phyloP scores from a whole-genome alignment of 1,139 yeast species.

The Pneumocystis canis region DNA sequence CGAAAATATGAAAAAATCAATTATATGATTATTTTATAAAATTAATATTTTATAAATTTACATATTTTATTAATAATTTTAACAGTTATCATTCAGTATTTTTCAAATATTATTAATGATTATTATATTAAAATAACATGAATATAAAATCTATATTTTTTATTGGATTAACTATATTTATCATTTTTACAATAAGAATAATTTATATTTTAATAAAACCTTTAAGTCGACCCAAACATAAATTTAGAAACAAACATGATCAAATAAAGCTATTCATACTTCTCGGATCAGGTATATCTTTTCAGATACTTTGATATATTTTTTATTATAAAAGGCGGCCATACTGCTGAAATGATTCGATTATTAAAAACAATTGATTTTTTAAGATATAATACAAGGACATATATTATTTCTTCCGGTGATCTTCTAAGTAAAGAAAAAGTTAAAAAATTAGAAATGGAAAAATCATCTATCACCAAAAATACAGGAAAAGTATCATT shows the following conservation, averaged over 20 bases:
- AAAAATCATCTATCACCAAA: neutral
- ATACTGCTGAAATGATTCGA: conserved; percentile 13
- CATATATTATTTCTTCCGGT: conserved; percentile 13
- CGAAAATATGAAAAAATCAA: too few relatives aligned
- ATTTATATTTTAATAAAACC: neutral
- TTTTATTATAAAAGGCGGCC: conserved; percentile 9
- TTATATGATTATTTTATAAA: too few relatives aligned
- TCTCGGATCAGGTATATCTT: conserved; percentile 7
- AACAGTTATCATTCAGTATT: neutral
- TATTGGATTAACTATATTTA: neutral
- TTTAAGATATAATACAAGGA: conserved; percentile 3
- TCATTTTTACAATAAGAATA: neutral
- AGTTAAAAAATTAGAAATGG: conserved; percentile 4
- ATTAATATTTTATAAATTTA: too few relatives aligned
- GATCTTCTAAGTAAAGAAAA: conserved; percentile 9
- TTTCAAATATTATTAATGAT: neutral
- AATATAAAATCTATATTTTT: neutral
- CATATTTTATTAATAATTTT: neutral
- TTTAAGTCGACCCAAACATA: neutral
- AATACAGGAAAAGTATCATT: neutral
- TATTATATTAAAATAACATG: neutral
- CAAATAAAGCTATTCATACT: conserved; percentile 2
- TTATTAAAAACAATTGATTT: conserved; percentile 7
- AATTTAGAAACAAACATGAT: neutral
- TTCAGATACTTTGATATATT: neutral